Evolutionary conservation across 257 asterid species (phyloP).

Genomic region (Cinchona pubescens): DNA sequence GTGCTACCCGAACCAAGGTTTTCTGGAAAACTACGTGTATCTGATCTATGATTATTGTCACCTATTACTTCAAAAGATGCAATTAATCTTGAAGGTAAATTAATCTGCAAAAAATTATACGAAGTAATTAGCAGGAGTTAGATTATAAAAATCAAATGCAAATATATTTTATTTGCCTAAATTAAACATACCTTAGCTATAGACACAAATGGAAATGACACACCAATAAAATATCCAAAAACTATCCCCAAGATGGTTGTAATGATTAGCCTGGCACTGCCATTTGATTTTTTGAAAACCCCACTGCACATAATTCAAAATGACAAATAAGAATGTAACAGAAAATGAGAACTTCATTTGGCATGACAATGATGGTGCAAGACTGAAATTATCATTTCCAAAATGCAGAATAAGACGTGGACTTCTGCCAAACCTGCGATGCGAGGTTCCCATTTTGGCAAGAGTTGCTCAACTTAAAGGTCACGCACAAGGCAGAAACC

Average conservation of each 20-base stretch:
- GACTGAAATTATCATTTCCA: background rate
- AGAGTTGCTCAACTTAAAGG: slow-evolving; percentile 56
- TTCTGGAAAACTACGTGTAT: slow-evolving; percentile 77
- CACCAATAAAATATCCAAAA: slow-evolving; percentile 87
- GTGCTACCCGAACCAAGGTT: slow-evolving; percentile 88
- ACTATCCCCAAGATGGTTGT: slow-evolving; percentile 88
- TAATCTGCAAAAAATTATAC: slow-evolving; percentile 51
- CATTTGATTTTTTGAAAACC: slow-evolving; percentile 67
- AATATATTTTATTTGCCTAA: slow-evolving; percentile 14
- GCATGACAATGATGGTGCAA: background rate
- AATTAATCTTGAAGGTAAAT: slow-evolving; percentile 69
- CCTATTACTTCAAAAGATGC: slow-evolving; percentile 63
- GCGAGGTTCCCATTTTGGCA: slow-evolving; percentile 71
- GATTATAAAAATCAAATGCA: background rate
- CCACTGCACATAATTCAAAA: slow-evolving; percentile 56
- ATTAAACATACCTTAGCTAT: slow-evolving; percentile 62
- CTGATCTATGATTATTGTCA: slow-evolving; percentile 38
- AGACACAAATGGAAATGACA: slow-evolving; percentile 87
- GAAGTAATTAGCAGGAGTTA: background rate
- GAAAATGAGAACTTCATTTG: background rate
- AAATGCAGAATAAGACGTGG: background rate
- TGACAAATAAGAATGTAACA: slow-evolving; percentile 15
- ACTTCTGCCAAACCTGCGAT: slow-evolving; percentile 60
- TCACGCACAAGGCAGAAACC: slow-evolving; percentile 53
- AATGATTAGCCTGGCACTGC: slow-evolving; percentile 61